These are phyloP conservation scores for Aciculoconidium aculeatum DNA, from an alignment of 805 yeast species.

Conservation along the genomic window DNA sequence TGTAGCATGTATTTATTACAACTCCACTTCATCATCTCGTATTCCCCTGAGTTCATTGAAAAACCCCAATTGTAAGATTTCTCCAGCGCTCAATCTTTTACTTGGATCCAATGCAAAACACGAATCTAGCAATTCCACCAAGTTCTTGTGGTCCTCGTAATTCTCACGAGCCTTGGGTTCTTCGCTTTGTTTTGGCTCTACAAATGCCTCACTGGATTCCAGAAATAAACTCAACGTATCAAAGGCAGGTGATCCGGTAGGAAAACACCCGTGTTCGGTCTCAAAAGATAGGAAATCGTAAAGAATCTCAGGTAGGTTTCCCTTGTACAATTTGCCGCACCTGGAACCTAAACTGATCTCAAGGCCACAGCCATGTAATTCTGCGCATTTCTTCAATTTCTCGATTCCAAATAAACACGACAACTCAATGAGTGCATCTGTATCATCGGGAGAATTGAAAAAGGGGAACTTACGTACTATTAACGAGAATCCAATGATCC, in stretches of 20 bases:
- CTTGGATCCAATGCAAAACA: conserved; percentile 55
- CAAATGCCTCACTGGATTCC: no score
- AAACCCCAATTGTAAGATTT: conserved; percentile 52
- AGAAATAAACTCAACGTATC: conserved; percentile 49
- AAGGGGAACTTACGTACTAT: conserved; percentile 82
- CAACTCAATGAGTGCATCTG: conserved; percentile 83
- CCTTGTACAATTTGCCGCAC: conserved; percentile 14
- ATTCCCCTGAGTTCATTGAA: conserved; percentile 40
- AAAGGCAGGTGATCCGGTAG: conserved; percentile 65
- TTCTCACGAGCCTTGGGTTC: conserved; percentile 36
- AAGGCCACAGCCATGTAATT: conserved; percentile 81
- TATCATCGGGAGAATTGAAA: conserved; percentile 90
- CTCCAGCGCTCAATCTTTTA: conserved; percentile 52
- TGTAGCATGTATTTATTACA: conserved; percentile 4
- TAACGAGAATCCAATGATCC: conserved; percentile 77
- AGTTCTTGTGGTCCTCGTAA: conserved; percentile 37
- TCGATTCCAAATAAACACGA: conserved; percentile 74
- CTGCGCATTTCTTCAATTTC: conserved; percentile 70
- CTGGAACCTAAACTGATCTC: conserved; percentile 39
- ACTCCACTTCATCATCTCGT: conserved; percentile 29
- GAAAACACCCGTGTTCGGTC: conserved; percentile 53
- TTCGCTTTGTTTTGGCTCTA: no score
- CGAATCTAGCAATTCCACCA: conserved; percentile 50
- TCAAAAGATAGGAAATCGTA: conserved; percentile 32
- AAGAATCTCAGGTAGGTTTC: conserved; percentile 29